phyloP scores from a whole-genome alignment of 768 basidiomycete genomes.

The Rhodotorula sphaerocarpa region DNA sequence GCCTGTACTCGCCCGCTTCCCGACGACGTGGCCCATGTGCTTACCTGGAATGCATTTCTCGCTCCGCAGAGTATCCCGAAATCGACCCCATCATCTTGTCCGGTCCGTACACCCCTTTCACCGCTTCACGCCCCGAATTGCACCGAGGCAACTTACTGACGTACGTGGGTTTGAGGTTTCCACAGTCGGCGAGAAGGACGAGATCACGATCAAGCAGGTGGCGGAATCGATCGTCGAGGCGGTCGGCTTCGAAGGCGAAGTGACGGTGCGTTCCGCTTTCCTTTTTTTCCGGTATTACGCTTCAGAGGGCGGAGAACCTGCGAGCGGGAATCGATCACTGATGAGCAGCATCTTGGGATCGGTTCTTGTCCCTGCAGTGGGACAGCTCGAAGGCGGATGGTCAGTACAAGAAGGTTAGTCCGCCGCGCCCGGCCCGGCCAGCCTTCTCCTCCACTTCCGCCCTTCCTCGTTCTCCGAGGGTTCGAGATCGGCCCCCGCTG shows the following conservation, averaged over 20 bases:
- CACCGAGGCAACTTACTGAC: too few species aligned
- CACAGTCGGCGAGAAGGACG: conserved; percentile 76
- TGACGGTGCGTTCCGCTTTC: conserved; percentile 50
- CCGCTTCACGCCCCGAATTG: too few species aligned
- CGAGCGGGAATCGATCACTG: too few species aligned
- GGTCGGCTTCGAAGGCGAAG: conserved; percentile 68
- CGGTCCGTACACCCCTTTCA: too few species aligned
- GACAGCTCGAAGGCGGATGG: conserved; percentile 79
- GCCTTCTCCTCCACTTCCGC: too few species aligned
- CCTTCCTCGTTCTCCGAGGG: too few species aligned
- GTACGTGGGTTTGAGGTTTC: conserved; percentile 42
- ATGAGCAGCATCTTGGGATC: too few species aligned
- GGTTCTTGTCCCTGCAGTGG: conserved; percentile 64
- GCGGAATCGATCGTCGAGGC: conserved; percentile 84
- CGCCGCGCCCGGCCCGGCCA: too few species aligned
- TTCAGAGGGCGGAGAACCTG: too few species aligned
- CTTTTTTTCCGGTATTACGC: too few species aligned
- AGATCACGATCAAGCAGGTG: conserved; percentile 83
- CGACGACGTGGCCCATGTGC: not conserved
- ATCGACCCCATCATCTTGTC: conserved; percentile 90
- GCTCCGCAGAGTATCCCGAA: conserved; percentile 64
- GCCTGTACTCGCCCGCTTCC: not conserved
- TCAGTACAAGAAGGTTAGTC: conserved; percentile 46
- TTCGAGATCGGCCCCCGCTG: too few species aligned
- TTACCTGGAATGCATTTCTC: conserved; percentile 48